phyloP scores from a whole-genome alignment of 257 asterid genomes.

The Nicotiana sylvestris region DNA sequence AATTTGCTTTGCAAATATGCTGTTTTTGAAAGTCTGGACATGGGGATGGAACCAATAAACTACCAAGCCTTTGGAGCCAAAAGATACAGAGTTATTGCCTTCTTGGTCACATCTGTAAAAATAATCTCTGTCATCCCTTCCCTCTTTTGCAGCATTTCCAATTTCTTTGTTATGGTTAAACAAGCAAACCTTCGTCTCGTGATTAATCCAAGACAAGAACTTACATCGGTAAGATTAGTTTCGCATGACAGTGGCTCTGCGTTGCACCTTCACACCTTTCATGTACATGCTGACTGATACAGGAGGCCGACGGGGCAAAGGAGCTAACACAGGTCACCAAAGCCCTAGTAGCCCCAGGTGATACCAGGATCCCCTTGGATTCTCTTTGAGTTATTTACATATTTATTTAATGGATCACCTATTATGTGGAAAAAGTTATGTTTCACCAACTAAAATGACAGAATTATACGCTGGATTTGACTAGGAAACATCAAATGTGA shows the following conservation, averaged over 20 bases:
- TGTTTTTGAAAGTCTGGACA: slow-evolving; percentile 42
- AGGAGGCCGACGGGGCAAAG: background rate
- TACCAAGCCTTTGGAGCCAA: too few species aligned
- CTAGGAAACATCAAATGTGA: background rate
- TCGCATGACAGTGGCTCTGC: background rate
- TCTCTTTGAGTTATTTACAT: background rate
- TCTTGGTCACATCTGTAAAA: too few species aligned
- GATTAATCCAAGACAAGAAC: too few species aligned
- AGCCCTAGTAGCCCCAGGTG: background rate
- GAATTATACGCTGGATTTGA: background rate
- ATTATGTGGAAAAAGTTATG: background rate
- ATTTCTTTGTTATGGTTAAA: too few species aligned
- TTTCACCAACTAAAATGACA: background rate
- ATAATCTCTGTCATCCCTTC: too few species aligned
- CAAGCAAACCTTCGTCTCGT: too few species aligned
- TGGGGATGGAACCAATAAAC: slow-evolving; percentile 34
- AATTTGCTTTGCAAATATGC: slow-evolving; percentile 38
- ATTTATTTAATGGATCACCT: background rate
- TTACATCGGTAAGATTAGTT: background rate
- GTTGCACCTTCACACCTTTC: background rate
- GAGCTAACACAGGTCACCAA: background rate
- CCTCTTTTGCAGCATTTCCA: too few species aligned
- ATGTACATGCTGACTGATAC: background rate
- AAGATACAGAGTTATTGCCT: too few species aligned
- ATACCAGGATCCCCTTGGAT: background rate